Evolutionary conservation across 495 filamentous ascomycete genomes (phyloP).

Genomic region (Penicillium parvum): DNA sequence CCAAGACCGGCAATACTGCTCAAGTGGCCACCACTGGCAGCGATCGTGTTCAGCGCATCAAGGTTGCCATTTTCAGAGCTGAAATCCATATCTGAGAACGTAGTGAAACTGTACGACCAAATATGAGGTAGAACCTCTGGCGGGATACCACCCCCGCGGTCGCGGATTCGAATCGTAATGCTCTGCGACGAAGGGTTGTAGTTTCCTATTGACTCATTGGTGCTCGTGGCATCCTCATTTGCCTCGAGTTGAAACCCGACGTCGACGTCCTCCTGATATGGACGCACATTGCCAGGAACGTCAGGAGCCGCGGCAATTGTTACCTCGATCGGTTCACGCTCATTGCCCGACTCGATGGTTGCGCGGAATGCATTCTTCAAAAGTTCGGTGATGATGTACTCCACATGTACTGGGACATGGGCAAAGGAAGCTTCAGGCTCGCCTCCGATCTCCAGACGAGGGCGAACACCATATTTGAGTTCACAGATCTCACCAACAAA

Average conservation of each 20-base stretch:
- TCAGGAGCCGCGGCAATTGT: slow-evolving; percentile 87
- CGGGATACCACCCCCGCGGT: slow-evolving; percentile 87
- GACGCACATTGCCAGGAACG: slow-evolving; percentile 28
- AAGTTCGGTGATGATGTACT: slow-evolving; percentile 95
- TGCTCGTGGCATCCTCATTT: slow-evolving; percentile 27
- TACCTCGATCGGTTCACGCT: slow-evolving; percentile 76
- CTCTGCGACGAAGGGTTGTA: slow-evolving; percentile 62
- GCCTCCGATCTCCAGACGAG: slow-evolving; percentile 74
- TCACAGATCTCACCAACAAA: slow-evolving; percentile 96
- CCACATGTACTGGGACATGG: slow-evolving; percentile 89
- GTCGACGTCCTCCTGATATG: slow-evolving; percentile 25
- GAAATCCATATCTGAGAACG: slow-evolving; percentile 67
- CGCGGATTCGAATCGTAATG: slow-evolving; percentile 91
- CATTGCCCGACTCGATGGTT: slow-evolving; percentile 75
- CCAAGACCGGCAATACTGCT: slow-evolving; percentile 87
- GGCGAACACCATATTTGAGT: slow-evolving; percentile 87
- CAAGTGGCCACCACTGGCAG: slow-evolving; percentile 57
- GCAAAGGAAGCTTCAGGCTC: slow-evolving; percentile 78
- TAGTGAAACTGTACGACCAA: slow-evolving; percentile 95
- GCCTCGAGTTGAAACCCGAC: slow-evolving; percentile 30
- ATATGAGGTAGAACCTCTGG: slow-evolving; percentile 79
- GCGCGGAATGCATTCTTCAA: slow-evolving; percentile 96
- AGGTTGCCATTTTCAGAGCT: slow-evolving; percentile 43
- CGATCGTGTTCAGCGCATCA: slow-evolving; percentile 70
- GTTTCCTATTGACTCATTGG: slow-evolving; percentile 34